Conservation (phyloP, 2,329 filamentous ascomycete species). For the Lasiodiplodia gonubiensis region DNA sequence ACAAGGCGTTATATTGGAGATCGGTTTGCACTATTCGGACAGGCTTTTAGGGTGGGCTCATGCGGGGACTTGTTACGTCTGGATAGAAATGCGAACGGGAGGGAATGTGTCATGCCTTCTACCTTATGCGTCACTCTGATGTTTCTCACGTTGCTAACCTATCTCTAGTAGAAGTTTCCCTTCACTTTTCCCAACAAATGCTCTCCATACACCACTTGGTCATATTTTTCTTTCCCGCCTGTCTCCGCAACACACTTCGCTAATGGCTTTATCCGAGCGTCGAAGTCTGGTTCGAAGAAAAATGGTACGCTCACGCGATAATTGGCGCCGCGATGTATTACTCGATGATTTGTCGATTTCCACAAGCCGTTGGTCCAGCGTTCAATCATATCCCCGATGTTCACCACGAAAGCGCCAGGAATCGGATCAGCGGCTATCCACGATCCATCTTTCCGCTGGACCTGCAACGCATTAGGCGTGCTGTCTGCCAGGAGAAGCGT, state of each 20-base stretch:
- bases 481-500: conserved; percentile 54
- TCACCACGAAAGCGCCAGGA: conserved; percentile 54
- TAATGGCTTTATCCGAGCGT: conserved; percentile 47
- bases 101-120: conserved; percentile 11
- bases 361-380: conserved; percentile 53
- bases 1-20: conserved; percentile 21
- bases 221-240: conserved; percentile 40
- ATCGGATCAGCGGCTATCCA: conserved; percentile 56
- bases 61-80: conserved; percentile 18
- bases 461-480: conserved; percentile 44
- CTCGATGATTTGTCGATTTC: conserved; percentile 52
- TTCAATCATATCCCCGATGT: conserved; percentile 58
- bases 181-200: conserved; percentile 51
- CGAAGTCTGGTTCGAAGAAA: conserved; percentile 56
- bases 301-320: conserved; percentile 55
- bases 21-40: conserved; percentile 13
- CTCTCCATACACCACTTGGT: conserved; percentile 48
- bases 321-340: conserved; percentile 48
- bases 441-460: conserved; percentile 29
- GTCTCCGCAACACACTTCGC: conserved; percentile 44
- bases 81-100: conserved; percentile 21
- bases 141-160: not conserved
- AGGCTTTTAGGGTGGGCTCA: conserved; percentile 17
- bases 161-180: conserved; percentile 45
- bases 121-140: not conserved